Base-by-base conservation (phyloP, 1,284 basidiomycete genomes). In the Pseudozyma pruni region DNA sequence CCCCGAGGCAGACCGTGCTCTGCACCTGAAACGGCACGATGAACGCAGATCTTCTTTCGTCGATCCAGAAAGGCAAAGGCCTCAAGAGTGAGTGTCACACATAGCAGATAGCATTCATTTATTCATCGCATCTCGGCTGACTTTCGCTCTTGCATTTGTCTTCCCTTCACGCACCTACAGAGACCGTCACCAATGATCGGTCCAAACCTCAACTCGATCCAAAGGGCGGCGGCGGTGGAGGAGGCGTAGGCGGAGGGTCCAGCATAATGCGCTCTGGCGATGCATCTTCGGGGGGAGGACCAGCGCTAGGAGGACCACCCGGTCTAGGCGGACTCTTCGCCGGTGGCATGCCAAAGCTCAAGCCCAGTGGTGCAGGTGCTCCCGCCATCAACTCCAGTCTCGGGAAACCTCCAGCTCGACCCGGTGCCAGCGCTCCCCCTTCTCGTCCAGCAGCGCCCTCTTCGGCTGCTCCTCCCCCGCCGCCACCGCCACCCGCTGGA, bases 331-430 rank as follows among this genome's bases (percentile, higher is more conserved):
- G 89, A 4, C 83, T 95, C 6, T 94, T 95, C 78, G 92, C 93
- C 35, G 92, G 91, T 20, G 93, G 93, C 1, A 90, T 95, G 85
- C 93, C 93, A 2, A 93, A 91, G 79, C 81, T 95, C 74, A 94
- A 90, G 84, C 68, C 72, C 3, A 62, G 62, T 43, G 62, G 67
- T 8, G 54, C 49, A 10, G 37, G 32, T 2, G 44, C 38, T 35
- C 47, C 72, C 2, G n/a, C 54, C 29, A 45, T 66, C 57, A 63
- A 71, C 19, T 40, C 68, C 0, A 45, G 34, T 58, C 58, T 64
- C n/a, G 62, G 51, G 20, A 72, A 67, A 35, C 62, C 69, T 10
- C 69, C 63, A 3, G 8, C 55, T 29, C 42, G 69, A 50, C 69
- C 69, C 4, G 69, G 58, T 9, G 54, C 55, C 11, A 33, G 20